A percentile compares a stretch with the other conserved stretches of the same genome.
phyloP scores from a whole-genome alignment of 1,139 yeast species.

The Sugiyamaella sp. region DNA sequence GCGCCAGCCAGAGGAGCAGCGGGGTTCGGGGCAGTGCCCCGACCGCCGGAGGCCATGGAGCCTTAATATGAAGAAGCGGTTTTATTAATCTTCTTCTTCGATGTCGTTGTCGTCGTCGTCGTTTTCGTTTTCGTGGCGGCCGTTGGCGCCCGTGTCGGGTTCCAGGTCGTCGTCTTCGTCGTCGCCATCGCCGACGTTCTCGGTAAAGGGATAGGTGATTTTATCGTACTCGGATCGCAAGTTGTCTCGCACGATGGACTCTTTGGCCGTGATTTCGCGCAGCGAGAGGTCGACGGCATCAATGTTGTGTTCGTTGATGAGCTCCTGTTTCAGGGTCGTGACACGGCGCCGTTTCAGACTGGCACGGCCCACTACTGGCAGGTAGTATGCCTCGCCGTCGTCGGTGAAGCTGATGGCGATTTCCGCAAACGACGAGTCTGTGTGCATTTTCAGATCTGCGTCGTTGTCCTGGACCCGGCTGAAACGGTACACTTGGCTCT shows the following conservation, averaged over 20 bases:
- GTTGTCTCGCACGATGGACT: constrained; percentile 67
- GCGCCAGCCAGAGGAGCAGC: too few species aligned
- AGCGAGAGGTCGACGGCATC: constrained; percentile 58
- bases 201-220: constrained; percentile 44
- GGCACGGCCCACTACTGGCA: constrained; percentile 76
- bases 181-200: constrained; percentile 26
- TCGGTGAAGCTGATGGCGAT: constrained; percentile 57
- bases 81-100: too few species aligned
- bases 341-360: constrained; percentile 85
- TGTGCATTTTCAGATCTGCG: constrained; percentile 58
- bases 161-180: too few species aligned
- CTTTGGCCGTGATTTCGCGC: constrained; percentile 74
- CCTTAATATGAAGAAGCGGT: too few species aligned
- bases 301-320: constrained; percentile 52
- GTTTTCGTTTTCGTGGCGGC: too few species aligned
- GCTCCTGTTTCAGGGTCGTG: constrained; percentile 53
- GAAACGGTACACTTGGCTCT: constrained; percentile 55
- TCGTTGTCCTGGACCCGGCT: constrained; percentile 79
- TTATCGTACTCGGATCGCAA: constrained; percentile 75
- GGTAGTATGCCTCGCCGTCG: constrained; percentile 66
- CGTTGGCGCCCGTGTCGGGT: too few species aligned
- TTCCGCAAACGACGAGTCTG: constrained; percentile 54
- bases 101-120: too few species aligned
- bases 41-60: too few species aligned
- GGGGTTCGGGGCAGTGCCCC: too few species aligned